These are phyloP conservation scores for Micromonas pusilla DNA, from an alignment of 139 green algal genomes.

Conservation along the genomic window DNA sequence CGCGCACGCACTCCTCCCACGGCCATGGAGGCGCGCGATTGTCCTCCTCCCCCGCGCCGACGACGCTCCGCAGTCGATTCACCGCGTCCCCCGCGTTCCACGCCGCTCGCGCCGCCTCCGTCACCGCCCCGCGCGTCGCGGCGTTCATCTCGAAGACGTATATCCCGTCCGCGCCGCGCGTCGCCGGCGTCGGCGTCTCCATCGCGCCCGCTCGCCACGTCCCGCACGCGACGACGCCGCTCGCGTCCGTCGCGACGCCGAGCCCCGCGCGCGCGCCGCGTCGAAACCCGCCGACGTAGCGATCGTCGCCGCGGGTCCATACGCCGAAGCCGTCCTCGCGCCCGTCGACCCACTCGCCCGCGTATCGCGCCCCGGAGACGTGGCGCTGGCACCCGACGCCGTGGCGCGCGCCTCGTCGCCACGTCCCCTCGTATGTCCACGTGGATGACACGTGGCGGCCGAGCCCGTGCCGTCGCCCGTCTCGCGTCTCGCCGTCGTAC, in stretches of 20 bases:
- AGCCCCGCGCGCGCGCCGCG: neutral
- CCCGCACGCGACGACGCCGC: too few species aligned
- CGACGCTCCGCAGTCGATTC: neutral
- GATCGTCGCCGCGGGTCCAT: neutral
- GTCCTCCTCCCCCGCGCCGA: too few species aligned
- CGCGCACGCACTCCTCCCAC: too few species aligned
- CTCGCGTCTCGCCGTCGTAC: neutral
- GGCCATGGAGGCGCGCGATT: too few species aligned
- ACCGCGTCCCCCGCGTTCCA: neutral
- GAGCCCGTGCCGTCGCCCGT: neutral
- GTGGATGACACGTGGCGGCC: neutral
- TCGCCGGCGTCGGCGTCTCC: neutral
- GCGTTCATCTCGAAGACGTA: too few species aligned
- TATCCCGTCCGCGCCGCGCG: too few species aligned
- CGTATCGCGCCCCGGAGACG: neutral
- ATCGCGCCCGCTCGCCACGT: neutral
- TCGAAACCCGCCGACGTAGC: neutral
- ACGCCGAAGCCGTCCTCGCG: neutral
- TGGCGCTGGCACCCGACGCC: neutral
- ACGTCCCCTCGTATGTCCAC: neutral
- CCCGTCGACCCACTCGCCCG: neutral
- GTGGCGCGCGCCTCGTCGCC: neutral
- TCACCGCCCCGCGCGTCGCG: neutral
- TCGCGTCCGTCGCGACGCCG: neutral
- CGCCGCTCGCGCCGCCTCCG: too few species aligned